Percentiles rank a stretch among this genome's conserved stretches.
phyloP scores from a whole-genome alignment of 352 stramenopile species.

The Phytophthora litchii region DNA sequence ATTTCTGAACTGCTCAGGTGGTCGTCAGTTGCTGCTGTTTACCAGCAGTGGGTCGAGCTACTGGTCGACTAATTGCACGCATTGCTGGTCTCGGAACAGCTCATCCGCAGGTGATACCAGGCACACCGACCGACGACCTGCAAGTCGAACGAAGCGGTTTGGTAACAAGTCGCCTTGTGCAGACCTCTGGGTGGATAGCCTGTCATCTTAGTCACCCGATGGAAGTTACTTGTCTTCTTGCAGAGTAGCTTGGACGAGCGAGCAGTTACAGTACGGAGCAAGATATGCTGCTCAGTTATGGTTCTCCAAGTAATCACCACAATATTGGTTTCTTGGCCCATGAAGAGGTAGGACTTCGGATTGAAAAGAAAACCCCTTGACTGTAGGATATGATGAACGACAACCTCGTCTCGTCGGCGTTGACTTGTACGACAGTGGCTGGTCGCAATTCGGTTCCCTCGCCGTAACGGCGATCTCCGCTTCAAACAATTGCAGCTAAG shows the following conservation, averaged over 20 bases:
- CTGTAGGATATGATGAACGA: background rate
- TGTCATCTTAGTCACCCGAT: too few relatives aligned
- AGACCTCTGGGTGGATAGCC: too few relatives aligned
- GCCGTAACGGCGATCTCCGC: background rate
- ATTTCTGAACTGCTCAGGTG: conserved; percentile 7
- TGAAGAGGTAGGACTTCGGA: background rate
- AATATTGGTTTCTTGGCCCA: background rate
- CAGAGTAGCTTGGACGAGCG: too few relatives aligned
- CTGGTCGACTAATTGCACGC: background rate
- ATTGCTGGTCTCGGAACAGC: background rate
- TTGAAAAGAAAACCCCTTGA: background rate
- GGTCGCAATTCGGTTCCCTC: background rate
- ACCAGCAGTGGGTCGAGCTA: conserved; percentile 3
- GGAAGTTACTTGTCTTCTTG: too few relatives aligned
- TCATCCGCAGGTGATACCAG: background rate
- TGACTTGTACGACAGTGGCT: background rate
- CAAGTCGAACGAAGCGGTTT: too few relatives aligned
- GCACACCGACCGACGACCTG: too few relatives aligned
- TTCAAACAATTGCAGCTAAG: background rate
- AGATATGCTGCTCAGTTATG: too few relatives aligned
- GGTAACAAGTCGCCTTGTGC: too few relatives aligned
- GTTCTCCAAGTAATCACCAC: too few relatives aligned
- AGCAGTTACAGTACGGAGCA: too few relatives aligned
- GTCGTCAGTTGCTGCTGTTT: conserved; percentile 7
- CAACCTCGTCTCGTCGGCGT: background rate